Base-by-base conservation (phyloP, 495 filamentous ascomycete genomes). In the Xanthoparmelia taractica region DNA sequence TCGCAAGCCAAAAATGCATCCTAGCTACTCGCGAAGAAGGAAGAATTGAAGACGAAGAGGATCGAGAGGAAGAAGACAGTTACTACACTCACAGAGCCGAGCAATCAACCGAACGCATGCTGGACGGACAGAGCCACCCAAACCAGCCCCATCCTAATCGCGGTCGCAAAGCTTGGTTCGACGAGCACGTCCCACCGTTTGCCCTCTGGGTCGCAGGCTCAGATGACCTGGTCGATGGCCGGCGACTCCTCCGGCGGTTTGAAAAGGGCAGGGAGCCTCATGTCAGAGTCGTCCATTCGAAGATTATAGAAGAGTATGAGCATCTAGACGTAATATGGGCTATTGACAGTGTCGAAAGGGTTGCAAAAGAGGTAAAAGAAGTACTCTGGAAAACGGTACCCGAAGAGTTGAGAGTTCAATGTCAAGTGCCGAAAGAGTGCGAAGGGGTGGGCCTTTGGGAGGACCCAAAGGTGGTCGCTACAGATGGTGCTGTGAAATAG, bases 261-360 rank as follows among this genome's bases (percentile, higher is more conserved):
- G 81, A 88, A 66, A 80, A 83, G 31, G 90, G 90, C 0, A 76
- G 87, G 27, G 93, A 98, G 71, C 93, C 94, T 37, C 77, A 91
- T 72, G 91, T 95, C 2, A 74, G 77, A 41, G 73, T 98, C 8
- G 89, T 96, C 43, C 88, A 96, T 73, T 78, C 79, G 27, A 93
- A 90, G 72, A 75, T 96, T 29, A 89, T 98, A 34, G 84, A 91
- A 3, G 93, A 88, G 59, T 96, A 97, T 73, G 92, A 96, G 74
- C 93, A 98, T 72, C 79, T 98, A 33, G 93, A 98, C 76, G 92
- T 97, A 7, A 81, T 98, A 33, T 98, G 93, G 93, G 93, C 93
- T 0, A 91, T 98, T 77, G 91, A 97, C 72, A 81, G 84, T 0
- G 82, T 91, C 27, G 89, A 96, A 58, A 82, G 92, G 73, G 88